Percentiles rank a stretch among this genome's conserved stretches.
Evolutionary conservation across 805 yeast species (phyloP).

Genomic region (Yamadazyma ubonensis): DNA sequence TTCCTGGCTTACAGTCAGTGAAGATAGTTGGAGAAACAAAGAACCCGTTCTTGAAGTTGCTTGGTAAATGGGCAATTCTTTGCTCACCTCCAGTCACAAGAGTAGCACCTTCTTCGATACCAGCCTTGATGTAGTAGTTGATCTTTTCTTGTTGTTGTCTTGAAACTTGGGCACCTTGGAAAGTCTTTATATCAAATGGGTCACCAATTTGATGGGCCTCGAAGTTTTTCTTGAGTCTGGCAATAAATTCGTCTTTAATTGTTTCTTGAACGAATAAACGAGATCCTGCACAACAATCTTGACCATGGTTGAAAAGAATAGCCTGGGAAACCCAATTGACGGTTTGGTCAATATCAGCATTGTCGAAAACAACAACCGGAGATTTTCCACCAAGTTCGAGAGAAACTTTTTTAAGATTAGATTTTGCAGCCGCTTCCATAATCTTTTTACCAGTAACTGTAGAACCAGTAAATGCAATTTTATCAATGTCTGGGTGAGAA

Average conservation of each 20-base stretch:
- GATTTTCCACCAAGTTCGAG: slow-evolving; percentile 56
- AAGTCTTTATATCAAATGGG: slow-evolving; percentile 40
- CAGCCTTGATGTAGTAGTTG: slow-evolving; percentile 45
- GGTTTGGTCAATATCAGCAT: slow-evolving; percentile 47
- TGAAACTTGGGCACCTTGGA: slow-evolving; percentile 59
- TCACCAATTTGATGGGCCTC: slow-evolving; percentile 41
- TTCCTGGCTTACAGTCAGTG: slow-evolving; percentile 56
- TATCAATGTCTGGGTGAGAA: slow-evolving; percentile 44
- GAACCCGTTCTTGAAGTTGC: slow-evolving; percentile 20
- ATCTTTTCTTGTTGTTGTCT: slow-evolving; percentile 44
- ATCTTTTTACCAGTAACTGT: slow-evolving; percentile 45
- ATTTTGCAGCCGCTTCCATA: slow-evolving; percentile 42
- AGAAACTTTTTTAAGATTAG: slow-evolving; percentile 48
- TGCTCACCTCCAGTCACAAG: slow-evolving; percentile 45
- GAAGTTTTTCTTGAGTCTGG: slow-evolving; percentile 26
- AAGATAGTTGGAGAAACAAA: slow-evolving; percentile 50
- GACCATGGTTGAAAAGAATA: slow-evolving; percentile 48
- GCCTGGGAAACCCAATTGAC: slow-evolving; percentile 51
- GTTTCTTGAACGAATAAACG: slow-evolving; percentile 45
- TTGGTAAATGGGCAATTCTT: slow-evolving; percentile 14
- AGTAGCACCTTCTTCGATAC: slow-evolving; percentile 54
- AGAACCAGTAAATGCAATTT: slow-evolving; percentile 58
- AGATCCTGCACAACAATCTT: slow-evolving; percentile 49
- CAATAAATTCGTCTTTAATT: slow-evolving; percentile 42
- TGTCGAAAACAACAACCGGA: slow-evolving; percentile 47